Base-by-base conservation (phyloP, 768 basidiomycete genomes). In the Boletus rex-veris region DNA sequence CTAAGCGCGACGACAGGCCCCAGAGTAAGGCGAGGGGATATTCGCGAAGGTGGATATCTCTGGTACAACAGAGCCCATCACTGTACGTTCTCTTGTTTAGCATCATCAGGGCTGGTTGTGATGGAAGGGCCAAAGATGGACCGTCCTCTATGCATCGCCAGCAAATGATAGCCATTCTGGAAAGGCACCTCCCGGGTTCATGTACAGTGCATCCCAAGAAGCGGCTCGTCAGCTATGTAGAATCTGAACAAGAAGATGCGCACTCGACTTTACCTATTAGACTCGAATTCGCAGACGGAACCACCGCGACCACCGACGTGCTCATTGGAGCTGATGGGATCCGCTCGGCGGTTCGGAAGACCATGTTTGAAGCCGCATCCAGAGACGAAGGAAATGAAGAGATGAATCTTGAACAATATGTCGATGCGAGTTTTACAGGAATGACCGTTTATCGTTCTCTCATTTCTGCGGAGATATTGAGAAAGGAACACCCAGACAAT, bases 301-400 rank as follows among this genome's bases (percentile, higher is more conserved):
- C 54, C 0, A 50, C 24, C 3, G 50, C 71, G 8, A 66, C 60
- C 30, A 68, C 77, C 10, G 74, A 80, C 47, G 57, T 80, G 12
- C 71, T 80, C 6, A 55, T 80, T 40, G 79, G 77, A 5, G 76
- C 75, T 38, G 78, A 79, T 54, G 79, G 79, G 5, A 68, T 80
- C 18, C 68, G 64, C n/a, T 70, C 66, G 1, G 44, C 46, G 2
- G 62, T 67, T 21, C 71, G 70, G 26, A 62, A 56, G 21, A 50
- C 49, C 1, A 60, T 71, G 55, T 61, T 67, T 18, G 63, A 58
- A 39, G 21, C 30, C 39, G 64, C 57, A 10, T 59, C 55, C 6
- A 15, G 38, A 21, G 55, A 50, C 1, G 5, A 45, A 1, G 6
- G 16, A 2, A 11, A 48, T 7, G 19, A 35, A 33, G 5, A 42